A percentile compares a stretch with the other conserved stretches of the same genome.
These are phyloP conservation scores for Moringa oleifera DNA, from an alignment of 345 rosid genomes.

Conservation along the genomic window DNA sequence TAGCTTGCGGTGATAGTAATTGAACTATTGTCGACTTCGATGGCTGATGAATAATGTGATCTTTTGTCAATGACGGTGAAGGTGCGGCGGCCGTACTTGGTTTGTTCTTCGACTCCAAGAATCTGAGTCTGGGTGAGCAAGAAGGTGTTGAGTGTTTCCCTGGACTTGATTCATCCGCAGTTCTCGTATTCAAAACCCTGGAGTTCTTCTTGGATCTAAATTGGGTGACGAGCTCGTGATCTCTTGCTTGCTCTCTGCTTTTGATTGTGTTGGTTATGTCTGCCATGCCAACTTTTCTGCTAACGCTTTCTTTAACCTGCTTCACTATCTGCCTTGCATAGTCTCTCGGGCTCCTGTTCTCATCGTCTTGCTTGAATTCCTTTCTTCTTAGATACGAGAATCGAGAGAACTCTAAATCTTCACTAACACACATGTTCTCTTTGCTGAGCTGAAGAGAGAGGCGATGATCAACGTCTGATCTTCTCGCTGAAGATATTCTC, in stretches of 20 bases:
- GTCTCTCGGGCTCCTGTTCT: constrained; percentile 51
- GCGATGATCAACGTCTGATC: constrained; percentile 66
- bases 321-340: constrained; percentile 71
- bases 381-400: constrained; percentile 34
- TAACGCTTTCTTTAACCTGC: constrained; percentile 68
- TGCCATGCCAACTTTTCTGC: constrained; percentile 57
- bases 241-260: constrained; percentile 39
- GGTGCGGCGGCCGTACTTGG: constrained; percentile 6
- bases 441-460: constrained; percentile 72
- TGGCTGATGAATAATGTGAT: constrained; percentile 19
- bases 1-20: constrained; percentile 4
- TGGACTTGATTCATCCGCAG: constrained; percentile 25
- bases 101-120: constrained; percentile 34
- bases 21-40: constrained; percentile 11
- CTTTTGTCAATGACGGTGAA: constrained; percentile 16
- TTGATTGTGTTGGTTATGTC: constrained; percentile 71
- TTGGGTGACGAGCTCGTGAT: constrained; percentile 26
- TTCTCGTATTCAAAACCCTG: constrained; percentile 19
- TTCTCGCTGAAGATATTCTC: constrained; percentile 65
- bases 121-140: constrained; percentile 51
- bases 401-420: constrained; percentile 36
- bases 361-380: constrained; percentile 49
- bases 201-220: constrained; percentile 44
- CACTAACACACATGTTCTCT: constrained; percentile 39
- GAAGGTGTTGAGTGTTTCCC: constrained; percentile 29